These are phyloP conservation scores for Pythium coloratum DNA, from an alignment of 352 stramenopile genomes.

Conservation along the genomic window DNA sequence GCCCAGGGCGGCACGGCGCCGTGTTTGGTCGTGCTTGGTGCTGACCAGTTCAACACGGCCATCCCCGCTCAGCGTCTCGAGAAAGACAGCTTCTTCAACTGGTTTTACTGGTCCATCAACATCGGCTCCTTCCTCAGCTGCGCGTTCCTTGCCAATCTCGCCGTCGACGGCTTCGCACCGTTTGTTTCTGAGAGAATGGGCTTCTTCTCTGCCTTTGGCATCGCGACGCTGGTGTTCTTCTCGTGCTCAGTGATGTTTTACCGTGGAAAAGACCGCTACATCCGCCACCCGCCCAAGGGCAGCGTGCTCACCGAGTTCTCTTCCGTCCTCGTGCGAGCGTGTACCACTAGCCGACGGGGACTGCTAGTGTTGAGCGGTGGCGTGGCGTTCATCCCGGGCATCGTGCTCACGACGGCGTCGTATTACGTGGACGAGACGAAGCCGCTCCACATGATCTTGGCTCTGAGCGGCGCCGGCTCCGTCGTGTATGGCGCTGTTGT, in stretches of 20 bases:
- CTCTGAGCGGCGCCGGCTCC: constrained; percentile 44
- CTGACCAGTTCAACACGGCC: constrained; percentile 75
- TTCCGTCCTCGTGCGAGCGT: constrained; percentile 56
- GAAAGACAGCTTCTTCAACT: constrained; percentile 92
- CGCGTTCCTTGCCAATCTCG: constrained; percentile 86
- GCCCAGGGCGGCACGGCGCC: constrained; percentile 39
- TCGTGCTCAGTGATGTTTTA: constrained; percentile 78
- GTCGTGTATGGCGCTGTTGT: constrained; percentile 68
- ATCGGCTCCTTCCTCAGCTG: constrained; percentile 89
- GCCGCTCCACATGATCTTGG: constrained; percentile 52
- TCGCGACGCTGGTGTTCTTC: constrained; percentile 76
- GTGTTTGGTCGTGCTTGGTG: constrained; percentile 38
- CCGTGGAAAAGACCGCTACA: constrained; percentile 52
- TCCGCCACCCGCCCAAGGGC: constrained; percentile 59
- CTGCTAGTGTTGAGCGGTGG: constrained; percentile 69
- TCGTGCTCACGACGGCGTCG: constrained; percentile 70
- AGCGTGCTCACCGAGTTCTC: constrained; percentile 72
- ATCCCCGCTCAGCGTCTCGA: constrained; percentile 59
- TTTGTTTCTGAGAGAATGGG: constrained; percentile 75
- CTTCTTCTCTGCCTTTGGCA: constrained; percentile 88
- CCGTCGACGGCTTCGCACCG: constrained; percentile 83
- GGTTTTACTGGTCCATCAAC: constrained; percentile 94
- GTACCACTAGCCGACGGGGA: constrained; percentile 40
- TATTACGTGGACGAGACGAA: constrained; percentile 68
- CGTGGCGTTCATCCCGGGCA: constrained; percentile 63